phyloP scores from a whole-genome alignment of 1,284 basidiomycete species.

The Tausonia pullulans region DNA sequence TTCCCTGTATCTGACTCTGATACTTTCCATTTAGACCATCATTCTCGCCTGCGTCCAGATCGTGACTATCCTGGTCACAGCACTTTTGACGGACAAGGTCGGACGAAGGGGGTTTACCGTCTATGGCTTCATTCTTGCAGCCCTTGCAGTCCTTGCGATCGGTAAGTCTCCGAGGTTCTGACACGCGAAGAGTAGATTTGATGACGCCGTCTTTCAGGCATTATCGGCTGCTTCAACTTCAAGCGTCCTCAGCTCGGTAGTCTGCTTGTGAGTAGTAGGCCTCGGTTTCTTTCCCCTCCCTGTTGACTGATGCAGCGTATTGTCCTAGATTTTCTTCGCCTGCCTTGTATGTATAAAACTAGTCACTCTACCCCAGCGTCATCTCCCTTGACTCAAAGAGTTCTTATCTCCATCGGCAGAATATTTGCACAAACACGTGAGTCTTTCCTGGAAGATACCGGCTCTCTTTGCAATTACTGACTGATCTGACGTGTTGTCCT shows the following conservation, averaged over 20 bases:
- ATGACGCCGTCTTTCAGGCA: no score
- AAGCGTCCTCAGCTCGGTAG: constrained; percentile 19
- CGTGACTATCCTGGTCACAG: constrained; percentile 17
- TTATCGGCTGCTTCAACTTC: constrained; percentile 25
- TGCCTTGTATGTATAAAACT: constrained; percentile 4
- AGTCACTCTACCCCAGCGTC: no score
- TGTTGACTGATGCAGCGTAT: not conserved
- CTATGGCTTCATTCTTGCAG: constrained; percentile 21
- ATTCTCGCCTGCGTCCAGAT: constrained; percentile 26
- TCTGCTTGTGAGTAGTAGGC: constrained; percentile 17
- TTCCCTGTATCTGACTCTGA: constrained; percentile 23
- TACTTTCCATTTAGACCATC: constrained; percentile 24
- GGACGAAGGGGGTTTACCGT: constrained; percentile 25
- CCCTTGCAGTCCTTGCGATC: constrained; percentile 21
- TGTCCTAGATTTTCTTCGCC: constrained; percentile 20
- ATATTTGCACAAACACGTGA: constrained; percentile 20
- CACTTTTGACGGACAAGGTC: constrained; percentile 18
- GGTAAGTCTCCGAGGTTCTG: constrained; percentile 12
- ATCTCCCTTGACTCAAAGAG: no score
- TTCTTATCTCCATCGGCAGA: no score
- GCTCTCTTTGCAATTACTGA: no score
- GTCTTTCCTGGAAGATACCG: no score
- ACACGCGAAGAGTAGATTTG: no score
- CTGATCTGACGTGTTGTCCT: no score
- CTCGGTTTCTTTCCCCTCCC: not conserved